These are phyloP conservation scores for Rubia peregrina DNA, from an alignment of 305 asterid genomes.

Conservation along the genomic window DNA sequence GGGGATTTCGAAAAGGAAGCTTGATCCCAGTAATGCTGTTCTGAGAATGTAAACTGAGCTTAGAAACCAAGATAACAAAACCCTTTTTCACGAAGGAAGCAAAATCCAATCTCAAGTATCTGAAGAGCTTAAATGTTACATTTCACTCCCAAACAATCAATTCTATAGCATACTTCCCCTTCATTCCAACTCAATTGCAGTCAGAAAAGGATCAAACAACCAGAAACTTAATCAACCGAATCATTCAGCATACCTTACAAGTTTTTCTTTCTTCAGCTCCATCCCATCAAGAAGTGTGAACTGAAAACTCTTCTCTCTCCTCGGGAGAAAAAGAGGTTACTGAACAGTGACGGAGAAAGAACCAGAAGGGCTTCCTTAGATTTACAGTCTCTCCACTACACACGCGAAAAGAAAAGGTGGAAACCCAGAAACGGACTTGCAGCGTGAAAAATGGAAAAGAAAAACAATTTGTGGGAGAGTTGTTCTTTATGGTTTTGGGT, in stretches of 20 bases:
- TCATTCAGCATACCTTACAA: conserved; percentile 20
- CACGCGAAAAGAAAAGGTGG: neutral
- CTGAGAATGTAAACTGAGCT: neutral
- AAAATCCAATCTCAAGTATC: conserved; percentile 13
- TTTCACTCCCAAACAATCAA: neutral
- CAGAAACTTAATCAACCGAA: neutral
- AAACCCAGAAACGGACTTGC: neutral
- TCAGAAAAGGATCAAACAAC: neutral
- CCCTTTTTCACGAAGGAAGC: neutral
- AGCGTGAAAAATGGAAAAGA: neutral
- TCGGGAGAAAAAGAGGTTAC: neutral
- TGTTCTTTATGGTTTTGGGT: neutral
- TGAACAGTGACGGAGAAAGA: conserved; percentile 3
- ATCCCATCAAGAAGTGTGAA: conserved; percentile 19
- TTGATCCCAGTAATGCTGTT: neutral
- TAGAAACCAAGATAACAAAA: neutral
- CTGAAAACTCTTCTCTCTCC: conserved; percentile 7
- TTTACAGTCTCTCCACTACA: neutral
- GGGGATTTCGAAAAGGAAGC: neutral
- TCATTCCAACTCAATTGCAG: neutral
- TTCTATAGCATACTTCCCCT: neutral
- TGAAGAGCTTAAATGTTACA: neutral
- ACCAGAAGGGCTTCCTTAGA: neutral
- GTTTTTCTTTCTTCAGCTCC: conserved; percentile 26
- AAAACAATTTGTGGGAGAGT: neutral